Evolutionary conservation across 768 basidiomycete genomes (phyloP).

Genomic region (Amanita rimosa): DNA sequence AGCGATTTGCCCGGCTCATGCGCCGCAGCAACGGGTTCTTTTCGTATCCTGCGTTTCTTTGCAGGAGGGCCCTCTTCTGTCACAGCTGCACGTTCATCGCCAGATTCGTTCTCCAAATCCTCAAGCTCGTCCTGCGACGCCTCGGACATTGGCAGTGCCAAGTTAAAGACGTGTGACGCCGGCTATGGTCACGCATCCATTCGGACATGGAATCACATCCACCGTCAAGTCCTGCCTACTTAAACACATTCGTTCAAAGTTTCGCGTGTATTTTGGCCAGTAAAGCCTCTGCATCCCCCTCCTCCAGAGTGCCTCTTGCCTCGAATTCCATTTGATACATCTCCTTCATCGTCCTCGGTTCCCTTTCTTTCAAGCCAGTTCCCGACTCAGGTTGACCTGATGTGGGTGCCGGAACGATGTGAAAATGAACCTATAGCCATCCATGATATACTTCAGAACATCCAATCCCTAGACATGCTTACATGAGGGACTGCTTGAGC

Average conservation of each 20-base stretch:
- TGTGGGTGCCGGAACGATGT: conserved; percentile 62
- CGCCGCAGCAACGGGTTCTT: conserved; percentile 15
- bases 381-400: conserved; percentile 17
- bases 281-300: conserved; percentile 39
- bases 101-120: conserved; percentile 7
- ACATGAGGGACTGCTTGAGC: conserved; percentile 76
- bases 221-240: too few relatives aligned
- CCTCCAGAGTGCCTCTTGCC: conserved; percentile 45
- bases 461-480: conserved; percentile 10
- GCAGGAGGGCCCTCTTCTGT: not conserved
- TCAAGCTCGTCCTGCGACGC: conserved; percentile 9
- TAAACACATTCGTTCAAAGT: conserved; percentile 14
- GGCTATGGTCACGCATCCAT: not conserved
- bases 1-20: conserved; percentile 53
- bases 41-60: conserved; percentile 7
- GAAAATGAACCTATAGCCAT: conserved; percentile 57
- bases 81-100: conserved; percentile 6
- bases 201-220: too few relatives aligned
- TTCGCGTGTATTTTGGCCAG: conserved; percentile 32
- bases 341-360: conserved; percentile 29
- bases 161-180: conserved; percentile 7
- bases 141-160: conserved; percentile 4
- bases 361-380: conserved; percentile 1
- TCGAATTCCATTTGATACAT: conserved; percentile 57
- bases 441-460: not conserved